Evolutionary conservation across 352 stramenopile species (phyloP).

Genomic region (Phytophthora pinifolia): DNA sequence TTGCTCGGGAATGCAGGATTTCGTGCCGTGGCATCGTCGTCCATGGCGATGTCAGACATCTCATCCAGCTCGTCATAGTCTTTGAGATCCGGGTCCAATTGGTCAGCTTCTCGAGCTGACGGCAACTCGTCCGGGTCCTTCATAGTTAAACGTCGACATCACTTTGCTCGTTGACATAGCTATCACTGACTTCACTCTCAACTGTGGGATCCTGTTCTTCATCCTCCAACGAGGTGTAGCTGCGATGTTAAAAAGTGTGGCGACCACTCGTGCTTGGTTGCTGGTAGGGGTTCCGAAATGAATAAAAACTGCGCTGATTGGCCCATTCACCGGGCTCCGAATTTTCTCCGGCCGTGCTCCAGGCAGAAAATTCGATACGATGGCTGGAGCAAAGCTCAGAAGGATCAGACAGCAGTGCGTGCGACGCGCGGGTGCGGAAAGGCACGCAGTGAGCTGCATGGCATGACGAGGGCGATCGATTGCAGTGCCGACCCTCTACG

Average conservation of each 20-base stretch:
- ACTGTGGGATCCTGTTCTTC: too few relatives aligned
- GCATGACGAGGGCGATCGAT: slow-evolving; percentile 9
- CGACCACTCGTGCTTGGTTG: slow-evolving; percentile 11
- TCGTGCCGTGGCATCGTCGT: too few relatives aligned
- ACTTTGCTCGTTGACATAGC: too few relatives aligned
- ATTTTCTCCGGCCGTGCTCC: slow-evolving; percentile 13
- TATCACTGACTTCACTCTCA: too few relatives aligned
- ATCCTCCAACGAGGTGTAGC: slow-evolving; percentile 3
- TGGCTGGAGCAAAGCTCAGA: slow-evolving; percentile 3
- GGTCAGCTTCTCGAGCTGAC: too few relatives aligned
- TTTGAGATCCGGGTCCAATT: too few relatives aligned
- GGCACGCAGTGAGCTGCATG: slow-evolving; percentile 18
- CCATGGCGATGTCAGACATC: too few relatives aligned
- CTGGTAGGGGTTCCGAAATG: slow-evolving; percentile 19
- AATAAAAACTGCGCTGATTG: slow-evolving; percentile 16
- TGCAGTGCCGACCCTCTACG: not conserved
- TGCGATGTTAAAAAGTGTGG: slow-evolving; percentile 20
- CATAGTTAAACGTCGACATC: too few relatives aligned
- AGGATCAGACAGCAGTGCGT: slow-evolving; percentile 16
- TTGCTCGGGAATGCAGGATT: too few relatives aligned
- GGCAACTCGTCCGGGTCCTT: too few relatives aligned
- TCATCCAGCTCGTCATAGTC: too few relatives aligned
- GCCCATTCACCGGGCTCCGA: slow-evolving; percentile 13
- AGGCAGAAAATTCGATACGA: slow-evolving; percentile 4
- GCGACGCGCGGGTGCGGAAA: slow-evolving; percentile 11